These are phyloP conservation scores for Pythium sp. DNA, from an alignment of 352 stramenopile genomes.

Conservation along the genomic window DNA sequence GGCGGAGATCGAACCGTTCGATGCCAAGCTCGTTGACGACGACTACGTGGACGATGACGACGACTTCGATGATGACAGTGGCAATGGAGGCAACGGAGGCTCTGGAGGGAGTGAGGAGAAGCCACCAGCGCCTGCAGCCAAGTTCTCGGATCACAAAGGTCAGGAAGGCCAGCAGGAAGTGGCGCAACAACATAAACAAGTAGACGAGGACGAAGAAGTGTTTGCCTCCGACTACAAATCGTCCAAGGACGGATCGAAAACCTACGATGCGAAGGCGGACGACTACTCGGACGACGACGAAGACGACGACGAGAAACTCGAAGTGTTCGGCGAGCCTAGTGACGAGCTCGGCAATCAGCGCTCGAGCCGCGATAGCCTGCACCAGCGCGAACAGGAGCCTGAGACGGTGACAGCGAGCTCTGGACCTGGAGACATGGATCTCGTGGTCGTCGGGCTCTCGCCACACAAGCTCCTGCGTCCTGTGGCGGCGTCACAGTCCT, in stretches of 20 bases:
- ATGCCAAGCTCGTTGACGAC: slow-evolving; percentile 22
- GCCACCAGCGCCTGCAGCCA: background rate
- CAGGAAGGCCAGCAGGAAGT: no score
- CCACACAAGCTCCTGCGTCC: slow-evolving; percentile 28
- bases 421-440: slow-evolving; percentile 19
- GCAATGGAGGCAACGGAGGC: background rate
- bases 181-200: slow-evolving; percentile 11
- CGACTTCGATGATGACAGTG: slow-evolving; percentile 8
- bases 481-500: background rate
- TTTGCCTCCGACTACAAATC: slow-evolving; percentile 24
- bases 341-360: slow-evolving; percentile 20
- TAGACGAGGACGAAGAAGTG: slow-evolving; percentile 18
- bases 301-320: slow-evolving; percentile 39
- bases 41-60: slow-evolving; percentile 18
- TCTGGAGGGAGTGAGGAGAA: slow-evolving; percentile 3
- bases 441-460: slow-evolving; percentile 41
- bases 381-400: background rate
- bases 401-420: background rate
- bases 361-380: slow-evolving; percentile 10
- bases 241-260: background rate
- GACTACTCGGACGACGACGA: slow-evolving; percentile 15
- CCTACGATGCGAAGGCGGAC: background rate
- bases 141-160: slow-evolving; percentile 15
- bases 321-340: slow-evolving; percentile 33
- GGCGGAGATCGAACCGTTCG: slow-evolving; percentile 17